phyloP scores from a whole-genome alignment of 345 rosid species.

The Trapa bicornis region DNA sequence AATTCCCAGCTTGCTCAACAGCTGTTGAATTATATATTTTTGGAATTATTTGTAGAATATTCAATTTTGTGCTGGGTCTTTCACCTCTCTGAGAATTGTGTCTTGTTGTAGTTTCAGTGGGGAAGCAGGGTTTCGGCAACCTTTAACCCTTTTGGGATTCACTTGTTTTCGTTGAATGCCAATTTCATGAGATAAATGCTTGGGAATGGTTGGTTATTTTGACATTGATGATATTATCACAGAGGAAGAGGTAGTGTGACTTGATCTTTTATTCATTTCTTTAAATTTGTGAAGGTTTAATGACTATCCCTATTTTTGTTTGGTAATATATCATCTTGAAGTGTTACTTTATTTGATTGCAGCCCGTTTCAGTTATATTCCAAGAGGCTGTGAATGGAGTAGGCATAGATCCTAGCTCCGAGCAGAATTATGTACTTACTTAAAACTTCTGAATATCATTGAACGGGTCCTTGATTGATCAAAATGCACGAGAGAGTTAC shows the following conservation, averaged over 20 bases:
- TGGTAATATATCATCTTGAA: background rate
- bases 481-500: background rate
- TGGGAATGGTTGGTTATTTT: slow-evolving; percentile 44
- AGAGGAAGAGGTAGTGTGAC: slow-evolving; percentile 52
- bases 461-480: background rate
- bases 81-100: background rate
- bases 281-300: background rate
- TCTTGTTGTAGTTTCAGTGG: background rate
- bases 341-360: slow-evolving; percentile 5
- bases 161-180: background rate
- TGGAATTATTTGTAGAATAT: background rate
- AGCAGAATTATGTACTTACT: slow-evolving; percentile 41
- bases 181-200: background rate
- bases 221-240: slow-evolving; percentile 63
- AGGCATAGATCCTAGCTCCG: slow-evolving; percentile 63
- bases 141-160: background rate
- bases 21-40: background rate
- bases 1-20: background rate
- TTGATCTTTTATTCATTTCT: background rate
- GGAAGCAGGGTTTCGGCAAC: background rate
- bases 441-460: background rate
- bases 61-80: background rate
- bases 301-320: background rate
- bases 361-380: slow-evolving; percentile 54
- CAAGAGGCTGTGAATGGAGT: slow-evolving; percentile 58